These are phyloP conservation scores for Amniculicola lignicola DNA, from an alignment of 495 filamentous ascomycete species.

Conservation along the genomic window DNA sequence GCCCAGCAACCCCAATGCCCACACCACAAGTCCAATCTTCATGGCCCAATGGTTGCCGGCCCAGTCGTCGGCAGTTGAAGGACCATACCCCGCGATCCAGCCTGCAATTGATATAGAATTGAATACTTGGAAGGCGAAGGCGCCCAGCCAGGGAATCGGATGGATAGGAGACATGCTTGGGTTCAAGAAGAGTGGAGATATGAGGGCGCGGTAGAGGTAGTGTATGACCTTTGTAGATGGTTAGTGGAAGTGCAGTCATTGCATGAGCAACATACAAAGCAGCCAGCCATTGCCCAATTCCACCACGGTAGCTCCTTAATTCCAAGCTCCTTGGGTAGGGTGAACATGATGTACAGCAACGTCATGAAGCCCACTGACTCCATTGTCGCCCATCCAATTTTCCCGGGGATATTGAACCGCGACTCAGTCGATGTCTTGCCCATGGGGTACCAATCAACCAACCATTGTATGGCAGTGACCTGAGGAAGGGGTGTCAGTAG, in stretches of 20 bases:
- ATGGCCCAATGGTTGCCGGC: conserved; percentile 47
- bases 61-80: conserved; percentile 59
- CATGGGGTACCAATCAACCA: conserved; percentile 44
- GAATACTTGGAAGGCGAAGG: conserved; percentile 67
- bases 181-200: conserved; percentile 73
- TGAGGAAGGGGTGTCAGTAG: conserved; percentile 14
- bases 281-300: conserved; percentile 63
- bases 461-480: conserved; percentile 46
- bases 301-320: conserved; percentile 58
- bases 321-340: conserved; percentile 54
- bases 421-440: conserved; percentile 82
- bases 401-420: conserved; percentile 81
- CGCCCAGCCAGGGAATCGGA: conserved; percentile 57
- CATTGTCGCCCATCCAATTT: conserved; percentile 82
- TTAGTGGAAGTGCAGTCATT: conserved; percentile 9
- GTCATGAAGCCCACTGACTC: conserved; percentile 73
- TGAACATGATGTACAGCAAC: conserved; percentile 71
- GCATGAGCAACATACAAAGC: conserved; percentile 52
- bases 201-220: conserved; percentile 82
- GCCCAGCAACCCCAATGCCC: conserved; percentile 65
- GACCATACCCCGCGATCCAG: conserved; percentile 78
- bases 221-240: conserved; percentile 54
- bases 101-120: conserved; percentile 74
- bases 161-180: conserved; percentile 88
- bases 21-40: conserved; percentile 58